Evolutionary conservation across 2,329 filamentous ascomycete genomes (phyloP), one percentile per base, ranked within the genome.

Genomic region (Chalara sp.): DNA sequence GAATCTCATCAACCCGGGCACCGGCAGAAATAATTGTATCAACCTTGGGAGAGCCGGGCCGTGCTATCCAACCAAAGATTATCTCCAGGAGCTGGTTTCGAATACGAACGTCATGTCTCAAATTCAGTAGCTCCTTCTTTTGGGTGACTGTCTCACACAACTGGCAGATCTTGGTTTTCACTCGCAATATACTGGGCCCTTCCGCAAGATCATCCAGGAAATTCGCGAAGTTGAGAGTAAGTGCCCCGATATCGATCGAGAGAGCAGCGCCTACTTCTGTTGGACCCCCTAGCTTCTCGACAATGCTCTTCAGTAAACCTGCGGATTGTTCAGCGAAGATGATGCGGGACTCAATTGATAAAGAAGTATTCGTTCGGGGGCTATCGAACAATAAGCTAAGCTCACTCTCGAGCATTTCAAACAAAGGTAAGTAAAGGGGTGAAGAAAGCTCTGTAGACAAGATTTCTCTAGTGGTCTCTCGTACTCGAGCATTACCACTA

Each of bases 161-260:
- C 57, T 86, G 81, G 59, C 83, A 86, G 40, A 85, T 79, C 58
- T 83, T 82, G 60, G 86, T 85, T 62, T 85, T 86, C 43, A 86
- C 81, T 49, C 81, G 73, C 12, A 84, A 63, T 21, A 75, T 79
- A 56, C 73, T 78, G 6, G 73, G 65, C 10, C 73, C 78, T 52
- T 85, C 82, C 4, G 74, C 62, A 6, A 79, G 67, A 5, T 76
- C 75, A 55, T 85, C 79, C 40, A 86, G 65, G 55, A 85, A 86
- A 56, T 81, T 85, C 33, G 82, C 81, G 62, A 86, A 83, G 61
- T 79, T 84, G 40, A 87, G 70, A 1, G 81, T 79, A 40, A 86
- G 68, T 3, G 76, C 74, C 11, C 82, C 82, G 7, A 87, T 74
- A 55, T 86, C 80, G 32, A 86, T 74, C 2, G 80, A 80, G 8